A percentile compares a stretch with the other conserved stretches of the same genome.
phyloP scores from a whole-genome alignment of 495 filamentous ascomycete genomes.

The Trichoderma gamsii region DNA sequence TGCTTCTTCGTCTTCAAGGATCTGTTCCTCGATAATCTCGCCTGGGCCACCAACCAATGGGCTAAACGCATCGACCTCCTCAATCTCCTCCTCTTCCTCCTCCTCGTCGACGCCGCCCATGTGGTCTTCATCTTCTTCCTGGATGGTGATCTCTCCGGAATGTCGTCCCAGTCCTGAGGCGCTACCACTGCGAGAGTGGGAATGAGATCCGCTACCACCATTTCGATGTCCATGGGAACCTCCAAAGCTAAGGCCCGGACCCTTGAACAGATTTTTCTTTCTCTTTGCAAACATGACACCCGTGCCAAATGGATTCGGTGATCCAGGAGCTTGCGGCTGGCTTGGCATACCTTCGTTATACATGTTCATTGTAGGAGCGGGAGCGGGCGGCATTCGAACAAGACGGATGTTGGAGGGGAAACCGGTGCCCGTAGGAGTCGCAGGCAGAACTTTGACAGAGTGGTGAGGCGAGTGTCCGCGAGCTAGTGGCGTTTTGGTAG shows the following conservation, averaged over 20 bases:
- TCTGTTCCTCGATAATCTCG: slow-evolving; percentile 48
- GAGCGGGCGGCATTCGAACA: slow-evolving; percentile 51
- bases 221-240: slow-evolving; percentile 29
- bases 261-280: slow-evolving; percentile 85
- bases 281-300: slow-evolving; percentile 80
- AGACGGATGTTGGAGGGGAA: slow-evolving; percentile 87
- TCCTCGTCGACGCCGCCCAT: slow-evolving; percentile 24
- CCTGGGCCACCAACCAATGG: slow-evolving; percentile 42
- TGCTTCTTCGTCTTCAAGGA: slow-evolving; percentile 44
- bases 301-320: slow-evolving; percentile 39
- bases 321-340: slow-evolving; percentile 31
- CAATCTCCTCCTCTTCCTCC: slow-evolving; percentile 29
- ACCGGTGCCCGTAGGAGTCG: slow-evolving; percentile 70
- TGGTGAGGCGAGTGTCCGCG: slow-evolving; percentile 69
- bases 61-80: slow-evolving; percentile 65
- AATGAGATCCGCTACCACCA: slow-evolving; percentile 22
- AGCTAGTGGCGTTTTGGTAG: slow-evolving; percentile 57
- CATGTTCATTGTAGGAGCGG: slow-evolving; percentile 28
- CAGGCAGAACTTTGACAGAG: slow-evolving; percentile 89
- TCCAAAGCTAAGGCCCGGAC: slow-evolving; percentile 58
- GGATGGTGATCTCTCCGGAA: slow-evolving; percentile 68
- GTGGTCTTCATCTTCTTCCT: slow-evolving; percentile 77
- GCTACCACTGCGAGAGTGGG: slow-evolving; percentile 49
- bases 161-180: slow-evolving; percentile 45
- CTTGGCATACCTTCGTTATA: slow-evolving; percentile 49